Conservation (phyloP, 768 basidiomycete genomes). For the Clavulina sp. region DNA sequence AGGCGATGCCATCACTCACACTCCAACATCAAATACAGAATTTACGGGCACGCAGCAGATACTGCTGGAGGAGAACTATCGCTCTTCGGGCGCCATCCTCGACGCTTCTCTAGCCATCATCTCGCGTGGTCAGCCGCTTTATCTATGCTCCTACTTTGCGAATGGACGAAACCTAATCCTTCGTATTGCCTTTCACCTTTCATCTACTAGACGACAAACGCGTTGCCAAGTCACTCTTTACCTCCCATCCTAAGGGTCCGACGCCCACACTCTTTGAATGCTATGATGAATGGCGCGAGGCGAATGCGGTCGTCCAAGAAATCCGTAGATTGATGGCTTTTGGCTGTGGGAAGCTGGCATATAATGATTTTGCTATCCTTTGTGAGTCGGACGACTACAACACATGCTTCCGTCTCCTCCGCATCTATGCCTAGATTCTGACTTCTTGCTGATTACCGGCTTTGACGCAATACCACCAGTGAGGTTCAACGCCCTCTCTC, state of each 20-base stretch:
- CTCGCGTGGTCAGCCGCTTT: constrained; percentile 42
- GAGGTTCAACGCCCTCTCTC: constrained; percentile 63
- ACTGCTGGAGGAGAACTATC: constrained; percentile 71
- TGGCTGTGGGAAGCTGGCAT: constrained; percentile 51
- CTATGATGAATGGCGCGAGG: constrained; percentile 42
- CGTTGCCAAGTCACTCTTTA: constrained; percentile 53
- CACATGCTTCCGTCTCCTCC: too few species aligned
- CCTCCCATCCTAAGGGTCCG: constrained; percentile 45
- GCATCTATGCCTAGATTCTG: too few species aligned
- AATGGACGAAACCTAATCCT: not conserved
- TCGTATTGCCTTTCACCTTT: not conserved
- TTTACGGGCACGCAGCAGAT: constrained; percentile 49
- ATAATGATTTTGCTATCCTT: constrained; percentile 72
- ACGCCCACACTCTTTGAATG: constrained; percentile 40
- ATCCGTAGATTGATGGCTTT: constrained; percentile 62
- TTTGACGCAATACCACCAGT: too few species aligned
- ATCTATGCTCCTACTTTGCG: not conserved
- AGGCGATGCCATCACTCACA: not conserved
- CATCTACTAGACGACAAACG: constrained; percentile 43
- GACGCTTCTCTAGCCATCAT: constrained; percentile 58
- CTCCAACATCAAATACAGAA: constrained; percentile 24
- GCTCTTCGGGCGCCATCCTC: constrained; percentile 64
- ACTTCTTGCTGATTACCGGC: too few species aligned
- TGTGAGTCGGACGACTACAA: constrained; percentile 28
- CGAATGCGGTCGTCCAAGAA: constrained; percentile 52